Evolutionary conservation across 768 basidiomycete species (phyloP).

Genomic region (Pleurotus eryngii): DNA sequence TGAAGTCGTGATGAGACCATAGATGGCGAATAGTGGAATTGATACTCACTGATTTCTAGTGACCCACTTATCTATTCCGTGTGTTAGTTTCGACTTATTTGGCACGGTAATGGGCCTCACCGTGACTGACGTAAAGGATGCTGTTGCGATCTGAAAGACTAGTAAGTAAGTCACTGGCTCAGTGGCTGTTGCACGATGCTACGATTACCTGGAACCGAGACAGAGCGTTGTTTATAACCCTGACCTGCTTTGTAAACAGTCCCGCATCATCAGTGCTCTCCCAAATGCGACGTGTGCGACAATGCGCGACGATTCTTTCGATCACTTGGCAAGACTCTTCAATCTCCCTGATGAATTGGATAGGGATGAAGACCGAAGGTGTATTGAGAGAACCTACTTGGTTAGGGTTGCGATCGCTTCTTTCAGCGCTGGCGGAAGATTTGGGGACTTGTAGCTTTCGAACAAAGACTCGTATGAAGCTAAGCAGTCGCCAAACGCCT

Average conservation of each 20-base stretch:
- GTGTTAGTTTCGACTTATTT: neutral
- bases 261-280: constrained; percentile 4
- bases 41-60: neutral
- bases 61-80: neutral
- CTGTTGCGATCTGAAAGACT: neutral
- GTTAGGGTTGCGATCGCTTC: neutral
- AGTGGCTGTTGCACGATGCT: neutral
- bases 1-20: neutral
- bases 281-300: neutral
- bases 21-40: neutral
- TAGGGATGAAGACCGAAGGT: neutral
- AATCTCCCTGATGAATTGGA: neutral
- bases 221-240: neutral
- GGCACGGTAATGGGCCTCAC: neutral
- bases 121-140: neutral
- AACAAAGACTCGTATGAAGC: neutral
- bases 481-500: neutral
- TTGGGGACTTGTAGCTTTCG: neutral
- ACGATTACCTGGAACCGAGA: neutral
- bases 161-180: no score
- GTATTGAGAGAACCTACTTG: neutral
- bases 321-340: neutral
- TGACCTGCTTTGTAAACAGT: neutral
- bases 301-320: neutral
- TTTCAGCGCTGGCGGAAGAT: neutral